Base-by-base conservation (phyloP, 1,139 yeast genomes). In the Taphrina wiesneri region DNA sequence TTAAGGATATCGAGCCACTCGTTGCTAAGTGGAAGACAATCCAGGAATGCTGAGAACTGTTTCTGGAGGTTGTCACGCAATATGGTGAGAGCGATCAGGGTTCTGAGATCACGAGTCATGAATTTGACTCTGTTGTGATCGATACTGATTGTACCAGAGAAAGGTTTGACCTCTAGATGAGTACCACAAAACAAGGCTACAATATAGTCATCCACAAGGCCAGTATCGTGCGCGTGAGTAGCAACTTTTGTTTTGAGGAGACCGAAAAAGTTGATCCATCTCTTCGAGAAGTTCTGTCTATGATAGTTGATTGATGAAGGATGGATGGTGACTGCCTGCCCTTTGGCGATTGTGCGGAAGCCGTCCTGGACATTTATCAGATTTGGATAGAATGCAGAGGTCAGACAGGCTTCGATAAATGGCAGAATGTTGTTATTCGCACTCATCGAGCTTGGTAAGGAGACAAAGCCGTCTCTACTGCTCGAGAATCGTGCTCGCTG, bases 341-440 rank as follows among this genome's bases (percentile, higher is more conserved):
- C 60, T 26, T 62, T 62, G 11, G 60, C 41, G 32, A 62, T 28
- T 4, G 65, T 62, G 34, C 49, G 47, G 47, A 53, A 53, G 46
- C 60, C 60, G 17, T 62, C 60, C 23, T 53, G 49, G 21, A 53
- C 49, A 23, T 36, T 62, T n/a, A 62, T 46, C 25, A 66, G 52
- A 36, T 63, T 62, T 11, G 68, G 68, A 32, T 66, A 63, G 23
- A 66, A 53, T 2, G 66, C 61, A 9, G 66, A 46, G 9, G 64
- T 66, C 23, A 66, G 34, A 13, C 60, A 49, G n/a, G 53, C 36
- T 15, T 51, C 60, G n/a, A 63, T 21, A 17, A 56, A 43, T 2
- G 59, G 47, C 17, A 45, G 26, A 21, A 36, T 57, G 13, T 32
- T 49, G 51, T 51, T 51, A 47, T 62, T 36, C 4, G 41, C 39